Evolutionary conservation across 2,329 filamentous ascomycete species (phyloP), one percentile per base, ranked within the genome.

Genomic region (Microdochium bolleyi): DNA sequence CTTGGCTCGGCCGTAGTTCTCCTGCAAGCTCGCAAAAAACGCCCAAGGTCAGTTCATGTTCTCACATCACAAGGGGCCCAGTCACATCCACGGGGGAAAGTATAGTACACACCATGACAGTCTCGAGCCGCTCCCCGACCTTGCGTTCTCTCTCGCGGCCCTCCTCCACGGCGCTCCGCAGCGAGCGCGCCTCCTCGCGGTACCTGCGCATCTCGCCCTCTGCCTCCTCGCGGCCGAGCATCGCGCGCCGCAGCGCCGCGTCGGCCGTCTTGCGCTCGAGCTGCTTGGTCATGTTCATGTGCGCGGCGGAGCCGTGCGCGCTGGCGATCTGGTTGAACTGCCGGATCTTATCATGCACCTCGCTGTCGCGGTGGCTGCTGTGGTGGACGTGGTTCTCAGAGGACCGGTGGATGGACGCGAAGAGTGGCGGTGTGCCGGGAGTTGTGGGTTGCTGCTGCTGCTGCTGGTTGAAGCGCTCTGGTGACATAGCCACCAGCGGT

Each of bases 201-300:
- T 82, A 78, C 44, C 77, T 76, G 56, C 79, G 77, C 71, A 84
- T 76, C 61, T 89, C 85, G n/a, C 70, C 72, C 70, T 89, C 87
- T 13, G 85, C 84, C 69, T 87, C 84, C 63, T 91, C 87, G 46
- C 85, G 77, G 14, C 83, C 85, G 49, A 87, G 64, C 74, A 85
- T 81, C 56, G 83, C 83, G 49, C 83, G 78, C 65, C 83, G 84
- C 16, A 87, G 70, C 27, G 83, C 83, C 30, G 83, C 82, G 59
- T 86, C 83, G 60, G 80, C 83, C 49, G 75, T 82, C 67, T 81
- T 85, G 60, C 82, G 78, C 65, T 85, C 83, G 51, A 84, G 70
- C 49, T 82, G 77, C 61, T 82, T 83, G 32, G 78, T 78, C 66
- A 65, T 66, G 52, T 61, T 56, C 41, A 46, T 46, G 41, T 46